Evolutionary conservation across 1,284 basidiomycete genomes (phyloP).

Genomic region (Puccinia polysora): DNA sequence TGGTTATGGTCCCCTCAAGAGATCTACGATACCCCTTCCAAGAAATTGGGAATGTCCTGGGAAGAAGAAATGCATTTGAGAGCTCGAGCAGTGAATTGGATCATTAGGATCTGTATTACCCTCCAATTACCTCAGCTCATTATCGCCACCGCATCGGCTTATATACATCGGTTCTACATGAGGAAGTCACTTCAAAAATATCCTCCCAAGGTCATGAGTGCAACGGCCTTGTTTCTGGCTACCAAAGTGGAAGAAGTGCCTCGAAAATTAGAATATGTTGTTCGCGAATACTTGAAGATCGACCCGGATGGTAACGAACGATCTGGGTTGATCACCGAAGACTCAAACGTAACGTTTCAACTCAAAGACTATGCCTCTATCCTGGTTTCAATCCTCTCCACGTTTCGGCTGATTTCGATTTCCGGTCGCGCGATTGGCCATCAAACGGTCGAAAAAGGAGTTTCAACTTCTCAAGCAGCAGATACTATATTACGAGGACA

Average conservation of each 20-base stretch:
- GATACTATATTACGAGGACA: constrained; percentile 49
- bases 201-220: constrained; percentile 44
- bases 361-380: neutral
- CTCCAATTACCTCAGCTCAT: constrained; percentile 45
- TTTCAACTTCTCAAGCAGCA: constrained; percentile 43
- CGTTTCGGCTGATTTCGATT: too few relatives aligned
- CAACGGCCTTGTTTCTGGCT: constrained; percentile 50
- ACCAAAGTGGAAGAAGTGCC: constrained; percentile 49
- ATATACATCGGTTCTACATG: constrained; percentile 52
- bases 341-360: constrained; percentile 21
- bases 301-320: constrained; percentile 38
- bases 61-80: constrained; percentile 17
- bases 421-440: neutral
- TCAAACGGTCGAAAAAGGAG: constrained; percentile 15
- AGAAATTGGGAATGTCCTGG: constrained; percentile 16
- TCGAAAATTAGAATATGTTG: constrained; percentile 46
- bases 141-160: constrained; percentile 47
- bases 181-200: constrained; percentile 46
- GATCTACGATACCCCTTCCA: constrained; percentile 6
- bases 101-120: constrained; percentile 11
- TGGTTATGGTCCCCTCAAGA: constrained; percentile 31
- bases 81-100: constrained; percentile 19
- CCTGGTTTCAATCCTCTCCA: neutral
- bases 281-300: constrained; percentile 44
- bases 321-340: neutral